Percentiles rank a stretch among this genome's conserved stretches.
phyloP scores from a whole-genome alignment of 352 stramenopile genomes.

The Elongisporangium senticosum region DNA sequence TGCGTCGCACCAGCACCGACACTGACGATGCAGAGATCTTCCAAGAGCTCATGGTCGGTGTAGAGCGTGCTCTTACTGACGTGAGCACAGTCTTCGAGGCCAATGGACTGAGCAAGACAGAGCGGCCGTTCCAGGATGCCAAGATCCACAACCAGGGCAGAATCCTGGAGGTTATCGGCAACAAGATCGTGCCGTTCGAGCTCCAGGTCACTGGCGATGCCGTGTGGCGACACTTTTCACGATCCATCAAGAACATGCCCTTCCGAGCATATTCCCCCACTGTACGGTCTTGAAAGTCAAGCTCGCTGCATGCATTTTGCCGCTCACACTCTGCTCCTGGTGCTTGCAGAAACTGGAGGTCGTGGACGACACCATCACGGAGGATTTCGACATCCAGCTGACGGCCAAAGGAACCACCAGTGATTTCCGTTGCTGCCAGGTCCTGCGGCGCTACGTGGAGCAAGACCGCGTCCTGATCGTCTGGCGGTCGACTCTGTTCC shows the following conservation, averaged over 20 bases:
- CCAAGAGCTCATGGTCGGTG: conserved; percentile 32
- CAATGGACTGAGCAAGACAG: conserved; percentile 38
- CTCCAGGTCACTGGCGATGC: conserved; percentile 28
- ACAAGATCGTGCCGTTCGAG: conserved; percentile 38
- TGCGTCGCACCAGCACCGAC: not conserved
- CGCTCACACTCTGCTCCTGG: not conserved
- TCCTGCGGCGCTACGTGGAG: conserved; percentile 57
- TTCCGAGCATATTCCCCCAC: not conserved
- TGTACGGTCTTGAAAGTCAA: not conserved
- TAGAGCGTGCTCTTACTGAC: conserved; percentile 34
- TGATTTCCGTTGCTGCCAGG: conserved; percentile 49
- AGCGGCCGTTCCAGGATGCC: conserved; percentile 39
- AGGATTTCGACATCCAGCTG: conserved; percentile 24
- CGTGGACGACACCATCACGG: conserved; percentile 13
- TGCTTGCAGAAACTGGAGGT: conserved; percentile 1
- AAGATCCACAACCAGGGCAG: conserved; percentile 30
- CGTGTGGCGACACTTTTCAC: conserved; percentile 15
- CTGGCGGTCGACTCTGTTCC: conserved; percentile 47
- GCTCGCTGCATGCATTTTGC: not conserved
- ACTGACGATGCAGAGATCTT: conserved; percentile 46
- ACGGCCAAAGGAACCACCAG: conserved; percentile 12
- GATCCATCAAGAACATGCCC: not conserved
- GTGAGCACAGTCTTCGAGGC: conserved; percentile 46
- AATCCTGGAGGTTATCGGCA: conserved; percentile 31
- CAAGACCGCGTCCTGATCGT: conserved; percentile 52